Percentiles rank a stretch among this genome's conserved stretches.
Evolutionary conservation across 2,329 filamentous ascomycete species (phyloP).

Genomic region (Fonsecaea multimorphosa): DNA sequence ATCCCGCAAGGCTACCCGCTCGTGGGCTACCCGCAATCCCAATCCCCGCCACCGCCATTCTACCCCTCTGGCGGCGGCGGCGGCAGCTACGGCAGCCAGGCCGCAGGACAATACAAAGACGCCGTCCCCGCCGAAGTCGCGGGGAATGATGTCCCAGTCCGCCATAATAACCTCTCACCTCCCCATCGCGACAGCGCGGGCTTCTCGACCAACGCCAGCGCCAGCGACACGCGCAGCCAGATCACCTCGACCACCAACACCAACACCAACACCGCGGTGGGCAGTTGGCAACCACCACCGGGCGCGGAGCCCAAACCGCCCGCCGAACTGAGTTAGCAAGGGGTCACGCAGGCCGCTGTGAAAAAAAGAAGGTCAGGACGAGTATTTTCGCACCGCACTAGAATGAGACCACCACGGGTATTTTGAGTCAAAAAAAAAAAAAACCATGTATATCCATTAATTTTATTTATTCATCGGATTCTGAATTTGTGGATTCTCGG

Average conservation of each 20-base stretch:
- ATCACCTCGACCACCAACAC: slow-evolving; percentile 13
- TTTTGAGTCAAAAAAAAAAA: no score
- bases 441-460: no score
- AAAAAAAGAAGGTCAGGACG: neutral
- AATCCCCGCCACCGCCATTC: slow-evolving; percentile 15
- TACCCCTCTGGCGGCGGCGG: slow-evolving; percentile 8
- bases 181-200: slow-evolving; percentile 5
- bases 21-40: slow-evolving; percentile 8
- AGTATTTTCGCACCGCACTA: no score
- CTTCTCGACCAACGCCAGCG: no score
- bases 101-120: slow-evolving; percentile 3
- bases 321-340: slow-evolving; percentile 14
- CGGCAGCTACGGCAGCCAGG: slow-evolving; percentile 4
- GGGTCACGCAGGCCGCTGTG: neutral
- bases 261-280: no score
- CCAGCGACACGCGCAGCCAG: slow-evolving; percentile 20
- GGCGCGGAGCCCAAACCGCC: slow-evolving; percentile 9
- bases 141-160: slow-evolving; percentile 3
- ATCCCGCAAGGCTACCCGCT: slow-evolving; percentile 5
- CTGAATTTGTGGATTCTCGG: no score
- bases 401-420: no score
- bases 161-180: neutral
- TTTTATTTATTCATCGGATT: no score
- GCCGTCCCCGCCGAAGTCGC: slow-evolving; percentile 13
- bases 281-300: slow-evolving; percentile 2